These are phyloP conservation scores for Picea sitchensis DNA, from an alignment of 75 land plant genomes.

Conservation along the genomic window DNA sequence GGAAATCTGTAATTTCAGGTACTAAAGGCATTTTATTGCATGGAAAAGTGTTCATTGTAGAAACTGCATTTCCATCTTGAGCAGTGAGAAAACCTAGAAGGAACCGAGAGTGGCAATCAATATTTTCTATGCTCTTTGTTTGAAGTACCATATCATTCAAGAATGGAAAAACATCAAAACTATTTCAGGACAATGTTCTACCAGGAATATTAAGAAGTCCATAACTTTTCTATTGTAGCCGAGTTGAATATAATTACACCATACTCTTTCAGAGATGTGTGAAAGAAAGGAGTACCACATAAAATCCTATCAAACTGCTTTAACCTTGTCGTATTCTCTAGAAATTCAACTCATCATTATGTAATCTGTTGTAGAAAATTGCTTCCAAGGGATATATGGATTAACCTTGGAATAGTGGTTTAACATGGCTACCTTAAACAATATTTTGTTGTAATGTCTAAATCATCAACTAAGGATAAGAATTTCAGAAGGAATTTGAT, in stretches of 20 bases:
- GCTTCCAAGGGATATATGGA: background rate
- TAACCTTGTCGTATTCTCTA: conserved; percentile 4
- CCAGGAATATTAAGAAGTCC: background rate
- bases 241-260: background rate
- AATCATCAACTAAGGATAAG: no score
- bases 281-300: conserved; percentile 9
- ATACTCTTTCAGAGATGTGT: conserved; percentile 1
- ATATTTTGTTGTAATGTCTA: no score
- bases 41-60: background rate
- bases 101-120: no score
- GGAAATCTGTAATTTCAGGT: no score
- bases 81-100: background rate
- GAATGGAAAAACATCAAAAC: background rate
- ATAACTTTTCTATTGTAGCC: background rate
- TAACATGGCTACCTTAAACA: no score
- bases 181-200: no score
- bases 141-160: background rate
- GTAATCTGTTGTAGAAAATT: conserved; percentile 9
- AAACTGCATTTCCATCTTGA: background rate
- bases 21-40: no score
- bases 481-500: no score
- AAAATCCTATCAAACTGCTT: conserved; percentile 18
- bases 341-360: background rate
- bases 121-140: no score
- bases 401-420: no score